Conservation (phyloP, 2,329 filamentous ascomycete species). For the Pestalotiopsis sp. region DNA sequence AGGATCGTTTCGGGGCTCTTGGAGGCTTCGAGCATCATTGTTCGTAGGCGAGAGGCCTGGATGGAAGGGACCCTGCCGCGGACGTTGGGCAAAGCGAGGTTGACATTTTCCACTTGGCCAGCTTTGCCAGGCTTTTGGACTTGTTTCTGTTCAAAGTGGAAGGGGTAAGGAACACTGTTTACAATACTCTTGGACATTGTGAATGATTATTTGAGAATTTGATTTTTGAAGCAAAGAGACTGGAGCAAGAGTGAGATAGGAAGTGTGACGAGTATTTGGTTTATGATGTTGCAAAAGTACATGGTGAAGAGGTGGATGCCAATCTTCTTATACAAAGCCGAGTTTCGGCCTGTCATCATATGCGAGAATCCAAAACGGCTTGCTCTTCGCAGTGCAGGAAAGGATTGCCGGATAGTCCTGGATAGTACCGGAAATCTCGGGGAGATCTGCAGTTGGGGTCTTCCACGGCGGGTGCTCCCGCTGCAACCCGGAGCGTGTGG, state of each 20-base stretch:
- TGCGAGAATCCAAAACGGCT: neutral
- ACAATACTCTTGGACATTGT: conserved; percentile 31
- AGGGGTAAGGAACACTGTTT: conserved; percentile 34
- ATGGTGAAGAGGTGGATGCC: neutral
- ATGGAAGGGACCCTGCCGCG: neutral
- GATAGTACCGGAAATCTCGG: neutral
- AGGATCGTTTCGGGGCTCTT: neutral
- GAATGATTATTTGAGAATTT: neutral
- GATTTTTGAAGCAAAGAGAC: neutral
- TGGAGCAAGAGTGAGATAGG: neutral
- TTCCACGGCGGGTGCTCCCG: neutral
- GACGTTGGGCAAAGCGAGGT: neutral
- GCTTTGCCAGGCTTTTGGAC: neutral
- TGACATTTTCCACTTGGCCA: neutral
- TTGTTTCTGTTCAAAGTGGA: neutral
- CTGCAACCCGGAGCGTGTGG: neutral
- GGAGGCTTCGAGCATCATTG: neutral
- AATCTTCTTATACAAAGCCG: neutral
- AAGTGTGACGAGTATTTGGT: neutral
- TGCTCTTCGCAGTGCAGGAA: neutral
- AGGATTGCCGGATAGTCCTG: neutral
- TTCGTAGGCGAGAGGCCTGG: neutral
- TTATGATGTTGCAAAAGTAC: neutral
- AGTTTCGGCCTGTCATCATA: neutral
- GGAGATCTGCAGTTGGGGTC: neutral